Evolutionary conservation across 768 basidiomycete species (phyloP).

Genomic region (Termitomyces sp.): DNA sequence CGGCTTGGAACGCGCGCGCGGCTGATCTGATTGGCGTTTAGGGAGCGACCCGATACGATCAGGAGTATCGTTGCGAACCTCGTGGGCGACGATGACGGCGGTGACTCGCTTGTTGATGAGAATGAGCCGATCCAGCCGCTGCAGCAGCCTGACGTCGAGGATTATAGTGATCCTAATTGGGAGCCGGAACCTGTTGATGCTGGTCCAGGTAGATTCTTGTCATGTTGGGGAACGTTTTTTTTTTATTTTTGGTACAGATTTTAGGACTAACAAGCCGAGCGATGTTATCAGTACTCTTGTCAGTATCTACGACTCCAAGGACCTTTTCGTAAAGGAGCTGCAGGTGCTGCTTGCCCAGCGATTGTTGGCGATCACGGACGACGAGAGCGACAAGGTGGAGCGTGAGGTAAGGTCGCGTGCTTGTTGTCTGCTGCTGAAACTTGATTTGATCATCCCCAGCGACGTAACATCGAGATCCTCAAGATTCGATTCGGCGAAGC

Average conservation of each 20-base stretch:
- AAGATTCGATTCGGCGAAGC: slow-evolving; percentile 95
- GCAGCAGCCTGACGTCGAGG: slow-evolving; percentile 73
- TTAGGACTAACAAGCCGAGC: slow-evolving; percentile 84
- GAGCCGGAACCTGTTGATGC: slow-evolving; percentile 96
- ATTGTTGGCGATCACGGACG: slow-evolving; percentile 74
- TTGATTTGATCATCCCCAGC: slow-evolving; percentile 36
- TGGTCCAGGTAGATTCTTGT: slow-evolving; percentile 64
- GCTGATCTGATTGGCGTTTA: no score
- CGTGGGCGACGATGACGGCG: slow-evolving; percentile 78
- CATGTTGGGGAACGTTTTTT: not conserved
- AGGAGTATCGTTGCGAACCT: slow-evolving; percentile 88
- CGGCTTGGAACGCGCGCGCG: no score
- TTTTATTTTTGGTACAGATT: slow-evolving; percentile 46
- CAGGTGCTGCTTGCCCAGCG: slow-evolving; percentile 89
- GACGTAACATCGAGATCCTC: slow-evolving; percentile 87
- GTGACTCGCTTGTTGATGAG: slow-evolving; percentile 81
- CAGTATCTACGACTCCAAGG: slow-evolving; percentile 96
- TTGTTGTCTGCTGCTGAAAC: not conserved
- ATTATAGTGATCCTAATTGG: slow-evolving; percentile 91
- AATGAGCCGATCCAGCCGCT: slow-evolving; percentile 76
- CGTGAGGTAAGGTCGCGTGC: slow-evolving; percentile 37
- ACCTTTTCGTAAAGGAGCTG: slow-evolving; percentile 92
- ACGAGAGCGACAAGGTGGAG: slow-evolving; percentile 75
- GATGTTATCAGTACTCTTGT: slow-evolving; percentile 96
- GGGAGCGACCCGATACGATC: slow-evolving; percentile 89